Conservation (phyloP, 2,329 filamentous ascomycete genomes). For the Stromatinia cepivora region DNA sequence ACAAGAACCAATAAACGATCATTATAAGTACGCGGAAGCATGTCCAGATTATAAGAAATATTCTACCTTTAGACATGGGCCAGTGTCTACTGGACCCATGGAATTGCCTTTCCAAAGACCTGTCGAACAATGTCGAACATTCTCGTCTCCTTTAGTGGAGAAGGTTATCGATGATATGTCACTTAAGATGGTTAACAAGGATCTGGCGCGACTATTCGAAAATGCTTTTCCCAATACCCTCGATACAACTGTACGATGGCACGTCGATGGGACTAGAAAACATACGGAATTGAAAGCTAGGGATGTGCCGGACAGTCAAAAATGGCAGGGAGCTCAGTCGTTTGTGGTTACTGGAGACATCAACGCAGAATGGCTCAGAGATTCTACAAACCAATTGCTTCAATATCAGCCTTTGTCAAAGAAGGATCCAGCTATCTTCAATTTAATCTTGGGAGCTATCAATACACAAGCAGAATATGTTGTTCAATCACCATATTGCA, state of each 20-base stretch:
- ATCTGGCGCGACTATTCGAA: conserved; percentile 89
- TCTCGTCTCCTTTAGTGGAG: conserved; percentile 83
- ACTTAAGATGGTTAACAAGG: conserved; percentile 75
- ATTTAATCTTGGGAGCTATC: conserved; percentile 85
- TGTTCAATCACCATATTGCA: conserved; percentile 93
- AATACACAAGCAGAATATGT: conserved; percentile 96
- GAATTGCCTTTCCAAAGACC: conserved; percentile 85
- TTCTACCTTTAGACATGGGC: conserved; percentile 55
- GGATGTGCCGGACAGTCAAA: conserved; percentile 51
- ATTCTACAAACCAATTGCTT: conserved; percentile 89
- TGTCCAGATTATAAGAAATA: conserved; percentile 43
- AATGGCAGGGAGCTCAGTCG: conserved; percentile 83
- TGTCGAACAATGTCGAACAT: conserved; percentile 78
- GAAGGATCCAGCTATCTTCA: conserved; percentile 75
- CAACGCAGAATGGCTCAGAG: conserved; percentile 87
- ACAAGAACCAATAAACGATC: conserved; percentile 13
- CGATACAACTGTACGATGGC: conserved; percentile 72
- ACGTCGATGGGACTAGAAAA: conserved; percentile 54
- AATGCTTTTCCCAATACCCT: conserved; percentile 87
- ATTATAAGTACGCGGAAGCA: conserved; percentile 31
- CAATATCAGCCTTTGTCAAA: conserved; percentile 86
- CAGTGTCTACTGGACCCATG: conserved; percentile 77
- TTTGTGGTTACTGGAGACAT: conserved; percentile 95
- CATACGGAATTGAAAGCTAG: conserved; percentile 44
- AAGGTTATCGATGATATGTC: conserved; percentile 83